A percentile compares a stretch with the other conserved stretches of the same genome.
Conservation (phyloP, 1,284 basidiomycete species). For the Sporisorium graminicola region DNA sequence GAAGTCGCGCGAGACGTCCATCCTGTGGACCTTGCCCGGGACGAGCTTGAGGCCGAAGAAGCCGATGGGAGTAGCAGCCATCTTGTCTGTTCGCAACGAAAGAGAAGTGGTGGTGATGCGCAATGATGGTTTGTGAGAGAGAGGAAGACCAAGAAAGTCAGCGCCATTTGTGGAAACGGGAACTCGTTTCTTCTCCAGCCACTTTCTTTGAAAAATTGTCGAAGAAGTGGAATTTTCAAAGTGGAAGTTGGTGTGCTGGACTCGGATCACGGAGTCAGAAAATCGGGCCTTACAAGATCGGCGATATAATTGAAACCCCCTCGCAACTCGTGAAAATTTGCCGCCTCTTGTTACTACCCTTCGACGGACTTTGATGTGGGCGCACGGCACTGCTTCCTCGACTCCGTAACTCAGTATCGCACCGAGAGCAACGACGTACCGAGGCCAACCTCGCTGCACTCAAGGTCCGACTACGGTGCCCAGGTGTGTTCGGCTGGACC, state of each 20-base stretch:
- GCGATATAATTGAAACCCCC: neutral
- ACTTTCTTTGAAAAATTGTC: slow-evolving; percentile 4
- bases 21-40: slow-evolving; percentile 76
- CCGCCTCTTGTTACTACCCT: too few species aligned
- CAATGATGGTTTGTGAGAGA: slow-evolving; percentile 1
- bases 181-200: neutral
- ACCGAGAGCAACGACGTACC: too few species aligned
- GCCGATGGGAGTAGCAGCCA: slow-evolving; percentile 61
- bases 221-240: neutral
- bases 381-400: too few species aligned
- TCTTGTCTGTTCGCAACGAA: slow-evolving; percentile 10
- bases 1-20: slow-evolving; percentile 80
- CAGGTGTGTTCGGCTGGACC: too few species aligned
- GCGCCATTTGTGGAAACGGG: neutral
- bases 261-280: neutral
- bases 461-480: too few species aligned
- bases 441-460: too few species aligned
- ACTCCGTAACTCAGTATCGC: too few species aligned
- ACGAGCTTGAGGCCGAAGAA: slow-evolving; percentile 71
- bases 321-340: too few species aligned
- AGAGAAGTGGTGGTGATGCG: neutral
- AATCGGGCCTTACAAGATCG: neutral
- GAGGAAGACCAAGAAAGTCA: neutral
- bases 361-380: too few species aligned
- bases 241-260: neutral